These are phyloP conservation scores for Phytophthora syringae DNA, from an alignment of 352 stramenopile species.

Conservation along the genomic window DNA sequence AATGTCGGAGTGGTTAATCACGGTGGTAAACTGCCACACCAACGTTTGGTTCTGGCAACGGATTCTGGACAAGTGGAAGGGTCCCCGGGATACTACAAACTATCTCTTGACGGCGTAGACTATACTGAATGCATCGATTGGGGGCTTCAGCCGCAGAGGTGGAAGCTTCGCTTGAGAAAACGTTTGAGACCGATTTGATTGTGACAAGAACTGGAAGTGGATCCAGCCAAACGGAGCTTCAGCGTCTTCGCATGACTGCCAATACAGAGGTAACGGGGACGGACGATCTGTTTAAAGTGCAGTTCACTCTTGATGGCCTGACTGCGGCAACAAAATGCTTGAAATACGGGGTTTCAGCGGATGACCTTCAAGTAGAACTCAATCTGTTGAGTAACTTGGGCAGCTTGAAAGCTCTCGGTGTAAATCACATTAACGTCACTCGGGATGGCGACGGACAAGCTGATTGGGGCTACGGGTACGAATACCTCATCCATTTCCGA, in stretches of 20 bases:
- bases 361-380: conserved; percentile 61
- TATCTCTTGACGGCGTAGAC: conserved; percentile 30
- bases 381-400: conserved; percentile 65
- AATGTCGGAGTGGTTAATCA: conserved; percentile 62
- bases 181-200: conserved; percentile 48
- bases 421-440: conserved; percentile 72
- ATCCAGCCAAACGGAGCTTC: conserved; percentile 68
- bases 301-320: conserved; percentile 62
- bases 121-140: conserved; percentile 61
- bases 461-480: conserved; percentile 77
- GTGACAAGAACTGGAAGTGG: conserved; percentile 68
- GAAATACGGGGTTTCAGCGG: conserved; percentile 71
- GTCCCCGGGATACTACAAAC: conserved; percentile 58
- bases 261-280: conserved; percentile 63
- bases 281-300: conserved; percentile 62
- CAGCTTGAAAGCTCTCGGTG: conserved; percentile 1
- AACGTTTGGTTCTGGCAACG: conserved; percentile 82
- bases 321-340: conserved; percentile 69
- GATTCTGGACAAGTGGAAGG: conserved; percentile 80
- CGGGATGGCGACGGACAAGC: conserved; percentile 68
- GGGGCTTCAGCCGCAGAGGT: conserved; percentile 60
- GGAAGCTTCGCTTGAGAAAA: conserved; percentile 27
- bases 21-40: conserved; percentile 81
- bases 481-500: conserved; percentile 74
- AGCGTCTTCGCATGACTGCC: conserved; percentile 73